Evolutionary conservation across 495 filamentous ascomycete species (phyloP).

Genomic region (Evansstolkia leycettana): DNA sequence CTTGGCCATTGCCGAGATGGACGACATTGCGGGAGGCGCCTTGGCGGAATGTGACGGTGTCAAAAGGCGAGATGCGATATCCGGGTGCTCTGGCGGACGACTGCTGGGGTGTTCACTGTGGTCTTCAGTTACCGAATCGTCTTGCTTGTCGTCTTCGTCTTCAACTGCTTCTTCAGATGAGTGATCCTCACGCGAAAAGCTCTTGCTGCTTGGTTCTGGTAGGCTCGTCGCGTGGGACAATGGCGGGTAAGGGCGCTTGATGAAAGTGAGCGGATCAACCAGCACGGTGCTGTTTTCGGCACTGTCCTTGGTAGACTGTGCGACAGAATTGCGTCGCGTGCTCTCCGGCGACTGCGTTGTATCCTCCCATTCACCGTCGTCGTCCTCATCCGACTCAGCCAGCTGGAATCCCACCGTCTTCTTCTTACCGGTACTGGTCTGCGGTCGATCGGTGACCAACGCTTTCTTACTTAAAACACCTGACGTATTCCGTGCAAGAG

Average conservation of each 20-base stretch:
- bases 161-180: constrained; percentile 5
- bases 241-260: constrained; percentile 35
- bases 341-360: constrained; percentile 40
- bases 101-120: neutral
- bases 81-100: constrained; percentile 17
- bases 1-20: constrained; percentile 33
- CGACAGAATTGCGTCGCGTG: constrained; percentile 34
- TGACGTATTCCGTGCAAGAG: constrained; percentile 25
- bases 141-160: constrained; percentile 14
- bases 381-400: constrained; percentile 29
- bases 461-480: constrained; percentile 23
- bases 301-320: constrained; percentile 23
- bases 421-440: constrained; percentile 28
- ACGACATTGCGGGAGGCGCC: constrained; percentile 37
- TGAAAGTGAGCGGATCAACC: constrained; percentile 35
- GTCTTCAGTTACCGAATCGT: constrained; percentile 8
- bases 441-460: constrained; percentile 25
- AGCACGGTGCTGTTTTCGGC: constrained; percentile 26
- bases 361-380: constrained; percentile 38
- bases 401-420: constrained; percentile 37
- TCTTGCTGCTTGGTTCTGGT: constrained; percentile 29
- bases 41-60: constrained; percentile 30
- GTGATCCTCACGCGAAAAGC: constrained; percentile 14
- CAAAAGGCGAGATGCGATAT: constrained; percentile 28
- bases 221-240: constrained; percentile 31